Percentiles rank a stretch among this genome's conserved stretches.
Conservation (phyloP, 768 basidiomycete genomes). For the Lentinus tigrinus region DNA sequence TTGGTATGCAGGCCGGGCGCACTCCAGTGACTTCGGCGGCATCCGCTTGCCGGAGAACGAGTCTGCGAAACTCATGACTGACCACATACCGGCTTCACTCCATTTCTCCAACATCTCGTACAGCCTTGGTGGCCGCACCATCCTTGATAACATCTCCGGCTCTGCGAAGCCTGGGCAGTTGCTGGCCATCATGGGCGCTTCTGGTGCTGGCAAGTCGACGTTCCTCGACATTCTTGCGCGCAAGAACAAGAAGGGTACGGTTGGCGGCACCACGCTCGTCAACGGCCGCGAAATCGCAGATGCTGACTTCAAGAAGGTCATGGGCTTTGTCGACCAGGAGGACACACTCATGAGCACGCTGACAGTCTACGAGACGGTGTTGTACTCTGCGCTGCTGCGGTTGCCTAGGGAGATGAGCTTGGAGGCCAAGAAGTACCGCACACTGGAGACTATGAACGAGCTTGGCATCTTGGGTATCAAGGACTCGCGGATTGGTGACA, state of each 20-base stretch:
- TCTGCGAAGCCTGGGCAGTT: constrained; percentile 85
- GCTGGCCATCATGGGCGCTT: constrained; percentile 96
- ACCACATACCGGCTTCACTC: constrained; percentile 92
- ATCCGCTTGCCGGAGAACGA: constrained; percentile 82
- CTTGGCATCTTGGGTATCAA: constrained; percentile 90
- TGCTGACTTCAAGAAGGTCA: constrained; percentile 77
- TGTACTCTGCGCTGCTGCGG: constrained; percentile 89
- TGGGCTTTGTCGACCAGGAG: constrained; percentile 97
- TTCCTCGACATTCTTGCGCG: constrained; percentile 94
- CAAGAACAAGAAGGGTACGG: constrained; percentile 79
- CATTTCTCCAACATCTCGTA: constrained; percentile 88
- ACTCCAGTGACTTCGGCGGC: constrained; percentile 62
- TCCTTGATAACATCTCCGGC: constrained; percentile 83
- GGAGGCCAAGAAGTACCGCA: constrained; percentile 93
- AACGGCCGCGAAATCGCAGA: constrained; percentile 81
- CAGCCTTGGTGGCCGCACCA: constrained; percentile 58
- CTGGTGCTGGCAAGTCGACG: constrained; percentile 95
- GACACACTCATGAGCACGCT: constrained; percentile 96
- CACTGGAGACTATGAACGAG: constrained; percentile 95
- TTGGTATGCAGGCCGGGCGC: constrained; percentile 88
- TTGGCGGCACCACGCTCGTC: constrained; percentile 73
- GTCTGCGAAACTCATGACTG: constrained; percentile 82
- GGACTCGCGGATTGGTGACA: constrained; percentile 86
- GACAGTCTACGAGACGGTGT: constrained; percentile 96
- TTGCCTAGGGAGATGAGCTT: constrained; percentile 93